Conservation (phyloP, 148 eudicot species). For the Chenopodium album region DNA sequence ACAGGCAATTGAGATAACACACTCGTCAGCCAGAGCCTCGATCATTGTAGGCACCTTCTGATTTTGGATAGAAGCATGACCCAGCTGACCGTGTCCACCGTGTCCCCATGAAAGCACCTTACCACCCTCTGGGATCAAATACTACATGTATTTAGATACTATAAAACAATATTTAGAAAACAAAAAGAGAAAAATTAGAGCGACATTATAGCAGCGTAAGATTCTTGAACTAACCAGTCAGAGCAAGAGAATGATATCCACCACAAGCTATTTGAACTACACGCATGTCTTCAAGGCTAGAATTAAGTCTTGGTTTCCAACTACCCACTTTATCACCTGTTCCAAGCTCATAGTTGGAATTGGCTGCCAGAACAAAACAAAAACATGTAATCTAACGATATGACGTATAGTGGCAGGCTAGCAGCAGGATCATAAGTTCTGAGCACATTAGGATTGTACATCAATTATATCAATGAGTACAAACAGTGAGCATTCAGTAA, state of each 20-base stretch:
- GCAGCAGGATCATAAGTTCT: not conserved
- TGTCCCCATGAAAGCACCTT: slow-evolving; percentile 95
- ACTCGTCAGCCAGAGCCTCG: slow-evolving; percentile 73
- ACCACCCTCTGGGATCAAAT: slow-evolving; percentile 53
- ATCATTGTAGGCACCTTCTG: slow-evolving; percentile 62
- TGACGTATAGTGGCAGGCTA: not conserved
- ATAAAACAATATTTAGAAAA: not conserved
- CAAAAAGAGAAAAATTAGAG: not conserved
- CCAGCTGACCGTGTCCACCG: slow-evolving; percentile 98
- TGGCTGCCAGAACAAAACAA: slow-evolving; percentile 49
- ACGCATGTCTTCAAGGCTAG: slow-evolving; percentile 59
- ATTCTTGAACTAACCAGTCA: slow-evolving; percentile 57
- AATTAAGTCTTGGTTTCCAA: slow-evolving; percentile 73
- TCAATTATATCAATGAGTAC: not conserved
- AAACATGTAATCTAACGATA: not conserved
- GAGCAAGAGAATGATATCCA: slow-evolving; percentile 91
- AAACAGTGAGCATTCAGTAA: not conserved
- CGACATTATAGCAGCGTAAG: not conserved
- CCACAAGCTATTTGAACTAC: slow-evolving; percentile 83
- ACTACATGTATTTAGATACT: not conserved
- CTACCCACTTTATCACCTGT: slow-evolving; percentile 87
- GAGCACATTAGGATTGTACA: not conserved
- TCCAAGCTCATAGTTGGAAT: slow-evolving; percentile 94
- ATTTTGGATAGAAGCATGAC: slow-evolving; percentile 70
- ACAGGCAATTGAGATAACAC: slow-evolving; percentile 66